Evolutionary conservation across 805 yeast genomes (phyloP).

Genomic region (Ogataea pilisensis): DNA sequence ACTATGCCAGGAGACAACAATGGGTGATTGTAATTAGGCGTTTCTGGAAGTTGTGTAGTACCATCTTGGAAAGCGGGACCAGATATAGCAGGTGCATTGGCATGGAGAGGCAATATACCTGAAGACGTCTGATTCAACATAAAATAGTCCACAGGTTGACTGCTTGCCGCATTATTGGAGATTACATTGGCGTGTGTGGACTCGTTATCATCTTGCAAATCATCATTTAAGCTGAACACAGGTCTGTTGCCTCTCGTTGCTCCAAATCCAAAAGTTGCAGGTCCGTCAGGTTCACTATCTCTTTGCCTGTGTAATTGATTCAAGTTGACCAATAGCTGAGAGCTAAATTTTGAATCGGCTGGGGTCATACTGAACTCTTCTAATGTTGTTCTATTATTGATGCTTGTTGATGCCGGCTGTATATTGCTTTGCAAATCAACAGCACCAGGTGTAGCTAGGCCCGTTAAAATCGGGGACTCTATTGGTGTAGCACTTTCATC

Average conservation of each 20-base stretch:
- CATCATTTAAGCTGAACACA: constrained; percentile 23
- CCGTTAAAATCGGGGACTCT: constrained; percentile 43
- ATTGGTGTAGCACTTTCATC: constrained; percentile 50
- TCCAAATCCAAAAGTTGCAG: background rate
- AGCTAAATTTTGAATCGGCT: constrained; percentile 20
- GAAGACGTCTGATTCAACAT: too few species aligned
- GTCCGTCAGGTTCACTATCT: constrained; percentile 33
- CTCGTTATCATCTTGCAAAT: background rate
- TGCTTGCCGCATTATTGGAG: background rate
- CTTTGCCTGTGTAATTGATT: constrained; percentile 48
- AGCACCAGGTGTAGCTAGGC: constrained; percentile 21
- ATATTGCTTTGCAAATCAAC: constrained; percentile 4
- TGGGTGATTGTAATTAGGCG: constrained; percentile 8
- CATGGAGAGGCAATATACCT: too few species aligned
- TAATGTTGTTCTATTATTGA: constrained; percentile 9
- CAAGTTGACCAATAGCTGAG: constrained; percentile 47
- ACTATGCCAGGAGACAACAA: constrained; percentile 34
- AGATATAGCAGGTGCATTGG: constrained; percentile 7
- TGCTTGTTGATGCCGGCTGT: too few species aligned
- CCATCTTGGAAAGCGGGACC: constrained; percentile 23
- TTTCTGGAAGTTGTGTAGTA: constrained; percentile 8
- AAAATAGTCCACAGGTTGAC: background rate
- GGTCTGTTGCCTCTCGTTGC: constrained; percentile 24
- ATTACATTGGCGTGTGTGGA: background rate
- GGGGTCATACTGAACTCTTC: constrained; percentile 26